Conservation (phyloP, 2,329 filamentous ascomycete genomes). For the Aspergillus uvarum region DNA sequence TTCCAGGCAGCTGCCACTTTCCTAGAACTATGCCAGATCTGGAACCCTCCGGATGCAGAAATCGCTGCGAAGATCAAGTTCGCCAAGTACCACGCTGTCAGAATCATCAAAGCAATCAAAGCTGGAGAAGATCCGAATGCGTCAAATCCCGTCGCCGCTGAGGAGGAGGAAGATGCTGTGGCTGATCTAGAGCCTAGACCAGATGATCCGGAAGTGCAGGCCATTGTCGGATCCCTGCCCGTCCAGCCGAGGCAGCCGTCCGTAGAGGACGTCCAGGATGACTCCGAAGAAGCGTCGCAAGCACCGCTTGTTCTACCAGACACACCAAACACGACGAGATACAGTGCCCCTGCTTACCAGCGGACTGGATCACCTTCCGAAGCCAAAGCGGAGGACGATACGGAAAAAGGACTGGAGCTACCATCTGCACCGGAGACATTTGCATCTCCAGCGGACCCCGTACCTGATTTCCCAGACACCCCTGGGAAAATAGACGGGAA, state of each 20-base stretch:
- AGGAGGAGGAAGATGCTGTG: conserved; percentile 47
- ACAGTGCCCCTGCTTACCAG: conserved; percentile 26
- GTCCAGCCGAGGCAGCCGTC: conserved; percentile 51
- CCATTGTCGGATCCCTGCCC: conserved; percentile 46
- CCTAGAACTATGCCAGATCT: conserved; percentile 82
- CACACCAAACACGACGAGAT: conserved; percentile 18
- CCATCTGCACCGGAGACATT: conserved; percentile 42
- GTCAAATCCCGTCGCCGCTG: conserved; percentile 71
- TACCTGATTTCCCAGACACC: conserved; percentile 35
- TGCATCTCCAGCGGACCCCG: conserved; percentile 26
- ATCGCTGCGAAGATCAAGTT: conserved; percentile 86
- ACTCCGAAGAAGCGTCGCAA: conserved; percentile 53
- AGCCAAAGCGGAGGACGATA: conserved; percentile 37
- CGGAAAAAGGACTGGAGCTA: conserved; percentile 35
- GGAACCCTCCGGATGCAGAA: conserved; percentile 73
- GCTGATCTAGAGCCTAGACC: conserved; percentile 53
- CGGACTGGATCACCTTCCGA: conserved; percentile 25
- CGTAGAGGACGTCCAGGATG: conserved; percentile 62
- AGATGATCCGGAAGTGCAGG: conserved; percentile 64
- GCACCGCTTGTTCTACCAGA: conserved; percentile 42
- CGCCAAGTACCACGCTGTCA: conserved; percentile 90
- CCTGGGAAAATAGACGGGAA: conserved; percentile 22
- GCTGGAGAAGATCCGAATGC: conserved; percentile 90
- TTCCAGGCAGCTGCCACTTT: conserved; percentile 92
- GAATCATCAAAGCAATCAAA: conserved; percentile 87